These are phyloP conservation scores for Perilla frutescens DNA, from an alignment of 257 asterid genomes.

Conservation along the genomic window DNA sequence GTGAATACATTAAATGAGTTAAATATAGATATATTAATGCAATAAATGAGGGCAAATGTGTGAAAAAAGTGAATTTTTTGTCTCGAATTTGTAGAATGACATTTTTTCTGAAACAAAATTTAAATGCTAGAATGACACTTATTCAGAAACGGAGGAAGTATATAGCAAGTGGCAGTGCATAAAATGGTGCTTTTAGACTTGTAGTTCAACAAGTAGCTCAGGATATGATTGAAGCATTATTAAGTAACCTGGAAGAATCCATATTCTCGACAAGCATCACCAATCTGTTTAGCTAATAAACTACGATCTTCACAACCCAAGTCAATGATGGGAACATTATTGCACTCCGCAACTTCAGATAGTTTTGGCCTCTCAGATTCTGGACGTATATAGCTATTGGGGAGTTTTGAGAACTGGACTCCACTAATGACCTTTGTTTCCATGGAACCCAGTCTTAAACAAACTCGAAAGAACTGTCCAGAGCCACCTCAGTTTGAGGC, in stretches of 20 bases:
- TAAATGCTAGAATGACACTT: no score
- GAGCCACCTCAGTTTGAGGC: constrained; percentile 6
- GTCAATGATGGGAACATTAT: constrained; percentile 54
- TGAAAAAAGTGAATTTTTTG: no score
- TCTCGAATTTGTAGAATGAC: no score
- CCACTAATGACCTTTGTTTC: constrained; percentile 60
- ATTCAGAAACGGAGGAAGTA: no score
- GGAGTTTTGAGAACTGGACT: constrained; percentile 49
- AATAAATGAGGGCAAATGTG: no score
- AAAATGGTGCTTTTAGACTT: neutral
- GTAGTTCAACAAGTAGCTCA: neutral
- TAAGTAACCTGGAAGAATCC: constrained; percentile 63
- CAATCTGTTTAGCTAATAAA: constrained; percentile 41
- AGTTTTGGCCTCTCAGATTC: constrained; percentile 59
- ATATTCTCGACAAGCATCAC: constrained; percentile 52
- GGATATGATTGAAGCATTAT: neutral
- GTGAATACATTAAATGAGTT: no score
- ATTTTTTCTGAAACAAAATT: no score
- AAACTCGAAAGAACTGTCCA: neutral
- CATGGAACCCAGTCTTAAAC: constrained; percentile 37
- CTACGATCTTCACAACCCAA: constrained; percentile 45
- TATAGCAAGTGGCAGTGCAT: neutral
- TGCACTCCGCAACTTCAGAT: constrained; percentile 46
- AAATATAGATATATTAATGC: no score
- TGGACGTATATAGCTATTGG: constrained; percentile 53